phyloP scores from a whole-genome alignment of 2,329 filamentous ascomycete species.

The Pseudocercospora musae region DNA sequence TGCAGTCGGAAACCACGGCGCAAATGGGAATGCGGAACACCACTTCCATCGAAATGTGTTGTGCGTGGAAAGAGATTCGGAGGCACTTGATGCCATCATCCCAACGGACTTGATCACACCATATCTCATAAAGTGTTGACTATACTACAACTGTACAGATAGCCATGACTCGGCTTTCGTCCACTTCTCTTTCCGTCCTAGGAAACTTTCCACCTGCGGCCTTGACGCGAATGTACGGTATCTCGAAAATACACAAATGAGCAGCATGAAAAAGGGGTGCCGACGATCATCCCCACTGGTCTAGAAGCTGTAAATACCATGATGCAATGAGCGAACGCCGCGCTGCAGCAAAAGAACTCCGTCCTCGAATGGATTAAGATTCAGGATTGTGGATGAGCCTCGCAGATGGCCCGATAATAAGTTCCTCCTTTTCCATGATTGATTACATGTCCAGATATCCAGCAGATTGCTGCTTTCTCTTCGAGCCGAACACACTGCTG shows the following conservation, averaged over 20 bases:
- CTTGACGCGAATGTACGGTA: not conserved
- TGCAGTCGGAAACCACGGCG: not conserved
- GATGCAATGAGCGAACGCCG: not conserved
- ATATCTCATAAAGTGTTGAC: not conserved
- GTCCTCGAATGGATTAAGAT: not conserved
- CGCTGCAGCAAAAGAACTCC: not conserved
- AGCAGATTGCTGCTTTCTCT: not conserved
- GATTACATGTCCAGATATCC: constrained; percentile 1
- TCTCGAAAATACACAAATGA: not conserved
- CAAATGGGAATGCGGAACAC: not conserved
- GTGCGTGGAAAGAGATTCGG: not conserved
- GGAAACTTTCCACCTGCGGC: not conserved
- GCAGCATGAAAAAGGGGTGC: not conserved
- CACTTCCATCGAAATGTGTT: not conserved
- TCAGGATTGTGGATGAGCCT: not conserved
- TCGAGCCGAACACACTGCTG: not conserved
- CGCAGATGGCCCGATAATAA: not conserved
- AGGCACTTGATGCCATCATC: not conserved
- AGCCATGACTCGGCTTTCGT: not conserved
- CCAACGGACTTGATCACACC: not conserved
- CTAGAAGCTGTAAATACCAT: not conserved
- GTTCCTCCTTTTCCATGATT: not conserved
- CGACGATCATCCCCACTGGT: not conserved
- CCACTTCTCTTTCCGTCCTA: not conserved
- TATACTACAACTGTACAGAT: not conserved